These are phyloP conservation scores for Aphanoascus verrucosus DNA, from an alignment of 2,329 filamentous ascomycete genomes.

Conservation along the genomic window DNA sequence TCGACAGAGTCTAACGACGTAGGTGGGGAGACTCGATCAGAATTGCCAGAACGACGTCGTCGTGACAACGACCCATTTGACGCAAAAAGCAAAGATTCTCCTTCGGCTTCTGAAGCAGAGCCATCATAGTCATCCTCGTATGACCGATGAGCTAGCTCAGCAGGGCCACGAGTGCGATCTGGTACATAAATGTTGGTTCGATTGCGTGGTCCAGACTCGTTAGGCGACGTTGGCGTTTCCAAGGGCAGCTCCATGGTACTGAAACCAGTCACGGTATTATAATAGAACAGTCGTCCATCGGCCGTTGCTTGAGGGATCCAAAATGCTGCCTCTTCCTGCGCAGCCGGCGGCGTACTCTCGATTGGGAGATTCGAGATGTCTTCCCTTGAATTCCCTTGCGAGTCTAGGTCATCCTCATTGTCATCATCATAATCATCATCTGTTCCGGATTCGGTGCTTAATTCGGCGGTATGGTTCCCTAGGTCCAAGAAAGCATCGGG, in stretches of 20 bases:
- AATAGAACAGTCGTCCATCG: conserved; percentile 89
- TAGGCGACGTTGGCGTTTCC: conserved; percentile 70
- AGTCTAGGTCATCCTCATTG: conserved; percentile 54
- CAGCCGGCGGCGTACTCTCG: conserved; percentile 53
- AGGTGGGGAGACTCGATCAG: conserved; percentile 67
- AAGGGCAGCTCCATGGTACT: conserved; percentile 93
- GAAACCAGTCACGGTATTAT: conserved; percentile 93
- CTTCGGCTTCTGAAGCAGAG: conserved; percentile 79
- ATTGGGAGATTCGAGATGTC: conserved; percentile 52
- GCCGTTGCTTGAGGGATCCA: conserved; percentile 97
- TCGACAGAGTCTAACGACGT: conserved; percentile 88
- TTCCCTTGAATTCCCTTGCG: conserved; percentile 55
- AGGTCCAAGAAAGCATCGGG: conserved; percentile 50
- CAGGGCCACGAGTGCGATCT: conserved; percentile 77
- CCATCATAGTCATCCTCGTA: conserved; percentile 89
- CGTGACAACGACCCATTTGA: conserved; percentile 58
- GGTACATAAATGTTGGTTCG: conserved; percentile 80
- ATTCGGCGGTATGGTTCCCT: conserved; percentile 44
- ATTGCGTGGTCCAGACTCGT: conserved; percentile 77
- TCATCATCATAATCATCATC: conserved; percentile 56
- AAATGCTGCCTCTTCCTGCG: conserved; percentile 82
- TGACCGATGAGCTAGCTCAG: conserved; percentile 81
- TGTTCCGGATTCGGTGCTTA: conserved; percentile 38
- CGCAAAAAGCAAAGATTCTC: conserved; percentile 58
- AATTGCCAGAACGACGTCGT: conserved; percentile 55